phyloP scores from a whole-genome alignment of 2,329 filamentous ascomycete genomes.

The Fusarium napiforme region DNA sequence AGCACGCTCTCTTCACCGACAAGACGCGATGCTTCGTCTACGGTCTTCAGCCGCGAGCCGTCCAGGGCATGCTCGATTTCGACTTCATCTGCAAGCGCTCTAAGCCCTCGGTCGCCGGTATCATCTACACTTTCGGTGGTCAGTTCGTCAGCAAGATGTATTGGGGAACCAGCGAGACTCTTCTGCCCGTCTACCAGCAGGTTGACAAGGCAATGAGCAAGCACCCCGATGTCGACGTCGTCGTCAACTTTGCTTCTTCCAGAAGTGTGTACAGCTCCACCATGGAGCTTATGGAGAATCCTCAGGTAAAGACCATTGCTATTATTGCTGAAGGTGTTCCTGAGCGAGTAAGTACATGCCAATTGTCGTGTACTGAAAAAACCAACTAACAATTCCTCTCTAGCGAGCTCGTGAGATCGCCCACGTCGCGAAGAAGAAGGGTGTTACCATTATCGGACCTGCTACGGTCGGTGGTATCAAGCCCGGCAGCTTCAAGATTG shows the following conservation, averaged over 20 bases:
- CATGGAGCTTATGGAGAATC: constrained; percentile 96
- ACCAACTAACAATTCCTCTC: constrained; percentile 21
- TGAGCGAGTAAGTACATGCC: constrained; percentile 78
- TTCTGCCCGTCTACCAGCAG: constrained; percentile 97
- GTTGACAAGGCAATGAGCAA: constrained; percentile 93
- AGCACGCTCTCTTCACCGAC: constrained; percentile 95
- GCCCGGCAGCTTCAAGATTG: constrained; percentile 99
- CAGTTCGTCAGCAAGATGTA: constrained; percentile 99
- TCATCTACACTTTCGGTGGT: constrained; percentile 99
- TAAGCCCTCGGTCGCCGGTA: constrained; percentile 95
- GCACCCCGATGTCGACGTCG: constrained; percentile 95
- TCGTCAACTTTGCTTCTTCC: constrained; percentile 99
- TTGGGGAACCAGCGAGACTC: constrained; percentile 99
- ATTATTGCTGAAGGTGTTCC: constrained; percentile 99
- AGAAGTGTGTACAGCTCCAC: constrained; percentile 98
- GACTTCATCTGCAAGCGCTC: constrained; percentile 99
- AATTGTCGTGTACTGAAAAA: constrained; percentile 4
- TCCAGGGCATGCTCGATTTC: constrained; percentile 96
- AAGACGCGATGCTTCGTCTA: constrained; percentile 99
- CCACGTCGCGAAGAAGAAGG: constrained; percentile 97
- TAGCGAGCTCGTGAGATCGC: constrained; percentile 97
- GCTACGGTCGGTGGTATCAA: constrained; percentile 99
- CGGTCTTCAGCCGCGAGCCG: constrained; percentile 94
- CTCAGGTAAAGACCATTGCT: constrained; percentile 98
- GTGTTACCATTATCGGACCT: constrained; percentile 97